These are phyloP conservation scores for Coprinopsis sp. DNA, from an alignment of 768 basidiomycete genomes.

Conservation along the genomic window DNA sequence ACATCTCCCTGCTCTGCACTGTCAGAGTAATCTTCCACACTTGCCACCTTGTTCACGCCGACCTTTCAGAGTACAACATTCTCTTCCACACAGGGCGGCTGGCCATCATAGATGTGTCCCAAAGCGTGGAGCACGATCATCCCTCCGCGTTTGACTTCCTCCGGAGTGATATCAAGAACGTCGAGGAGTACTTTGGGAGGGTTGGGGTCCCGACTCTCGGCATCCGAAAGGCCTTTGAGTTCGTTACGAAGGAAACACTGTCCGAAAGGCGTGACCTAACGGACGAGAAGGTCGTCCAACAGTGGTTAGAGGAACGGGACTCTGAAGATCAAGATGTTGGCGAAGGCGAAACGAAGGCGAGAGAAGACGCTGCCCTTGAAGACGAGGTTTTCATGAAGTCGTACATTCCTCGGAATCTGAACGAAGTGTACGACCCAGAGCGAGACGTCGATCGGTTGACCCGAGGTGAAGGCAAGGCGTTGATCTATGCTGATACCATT, in stretches of 20 bases:
- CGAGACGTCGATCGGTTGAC: conserved; percentile 77
- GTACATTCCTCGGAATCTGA: conserved; percentile 89
- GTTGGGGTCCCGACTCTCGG: conserved; percentile 76
- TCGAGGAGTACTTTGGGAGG: conserved; percentile 87
- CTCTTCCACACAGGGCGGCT: conserved; percentile 79
- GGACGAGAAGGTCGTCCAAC: conserved; percentile 33
- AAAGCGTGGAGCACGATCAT: conserved; percentile 98
- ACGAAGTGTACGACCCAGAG: conserved; percentile 94
- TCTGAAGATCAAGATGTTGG: conserved; percentile 19
- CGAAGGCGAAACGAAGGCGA: conserved; percentile 6
- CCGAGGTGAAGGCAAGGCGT: conserved; percentile 60
- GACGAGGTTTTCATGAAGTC: conserved; percentile 86
- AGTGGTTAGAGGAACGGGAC: conserved; percentile 42
- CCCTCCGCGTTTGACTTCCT: conserved; percentile 96
- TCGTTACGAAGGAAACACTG: conserved; percentile 62
- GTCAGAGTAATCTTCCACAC: conserved; percentile 82
- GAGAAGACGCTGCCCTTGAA: conserved; percentile 51
- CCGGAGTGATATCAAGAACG: conserved; percentile 84
- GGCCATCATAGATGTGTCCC: conserved; percentile 96
- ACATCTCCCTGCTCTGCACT: conserved; percentile 73
- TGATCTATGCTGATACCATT: conserved; percentile 88
- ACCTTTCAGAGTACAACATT: conserved; percentile 97
- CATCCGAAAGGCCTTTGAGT: conserved; percentile 80
- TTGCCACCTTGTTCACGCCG: conserved; percentile 95
- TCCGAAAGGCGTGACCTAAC: conserved; percentile 25